These are phyloP conservation scores for Cyberlindnera subsufficiens DNA, from an alignment of 805 yeast species.

Conservation along the genomic window DNA sequence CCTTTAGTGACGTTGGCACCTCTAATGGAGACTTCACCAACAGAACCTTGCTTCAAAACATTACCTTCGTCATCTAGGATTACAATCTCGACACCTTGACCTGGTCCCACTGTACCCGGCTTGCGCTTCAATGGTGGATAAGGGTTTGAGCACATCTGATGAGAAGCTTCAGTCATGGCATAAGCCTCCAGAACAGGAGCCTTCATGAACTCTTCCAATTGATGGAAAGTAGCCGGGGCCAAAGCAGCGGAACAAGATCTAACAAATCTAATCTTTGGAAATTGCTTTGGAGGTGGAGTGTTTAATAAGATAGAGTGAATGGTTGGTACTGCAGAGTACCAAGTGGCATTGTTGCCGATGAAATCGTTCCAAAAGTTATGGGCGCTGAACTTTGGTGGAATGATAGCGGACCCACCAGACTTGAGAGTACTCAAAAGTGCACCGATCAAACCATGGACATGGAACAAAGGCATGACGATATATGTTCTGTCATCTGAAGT, in stretches of 20 bases:
- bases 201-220: conserved; percentile 48
- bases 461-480: conserved; percentile 73
- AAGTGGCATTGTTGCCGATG: conserved; percentile 41
- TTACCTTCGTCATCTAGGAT: conserved; percentile 47
- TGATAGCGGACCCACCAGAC: conserved; percentile 54
- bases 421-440: conserved; percentile 57
- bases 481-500: conserved; percentile 46
- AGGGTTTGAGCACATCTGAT: conserved; percentile 70
- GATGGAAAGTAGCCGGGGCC: conserved; percentile 58
- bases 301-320: conserved; percentile 63
- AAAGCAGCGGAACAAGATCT: conserved; percentile 69
- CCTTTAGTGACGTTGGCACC: conserved; percentile 71
- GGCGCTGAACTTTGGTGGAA: conserved; percentile 62
- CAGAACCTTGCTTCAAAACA: conserved; percentile 40
- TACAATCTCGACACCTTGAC: conserved; percentile 61
- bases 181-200: conserved; percentile 75
- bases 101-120: conserved; percentile 71
- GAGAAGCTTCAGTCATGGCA: conserved; percentile 81
- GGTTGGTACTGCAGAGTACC: conserved; percentile 79
- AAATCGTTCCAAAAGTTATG: conserved; percentile 56
- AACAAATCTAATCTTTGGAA: conserved; percentile 57
- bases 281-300: conserved; percentile 39
- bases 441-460: conserved; percentile 69
- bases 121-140: conserved; percentile 61
- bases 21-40: conserved; percentile 65